Base-by-base conservation (phyloP, 140 eudicot genomes). In the Cichorium intybus region DNA sequence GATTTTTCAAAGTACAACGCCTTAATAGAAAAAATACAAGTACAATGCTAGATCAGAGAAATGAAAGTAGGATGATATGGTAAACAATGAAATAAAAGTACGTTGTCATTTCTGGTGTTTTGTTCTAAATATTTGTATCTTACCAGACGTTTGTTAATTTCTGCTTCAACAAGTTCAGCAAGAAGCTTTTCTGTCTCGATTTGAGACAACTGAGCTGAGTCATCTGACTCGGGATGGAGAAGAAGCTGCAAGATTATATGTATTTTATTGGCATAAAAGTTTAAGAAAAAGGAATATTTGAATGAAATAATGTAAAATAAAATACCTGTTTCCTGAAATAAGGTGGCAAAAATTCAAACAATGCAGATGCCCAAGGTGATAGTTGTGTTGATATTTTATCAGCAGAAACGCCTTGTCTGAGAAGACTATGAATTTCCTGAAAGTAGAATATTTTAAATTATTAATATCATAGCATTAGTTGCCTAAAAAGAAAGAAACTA, bases 311-410 rank as follows among this genome's bases (percentile, higher is more conserved):
- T 31, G 56, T 39, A 29, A 27, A 45, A 68, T 10, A 8, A 33
- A 26, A 29, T 15, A 91, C 99, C 95, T 93, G 99, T 67, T 88
- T 93, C 58, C 82, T 93, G 15, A 93, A 85, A 77, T 85, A 93
- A 41, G 81, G 87, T 23, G 99, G 99, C 76, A 93, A 72, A 66
- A 93, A 93, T 60, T 88, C 97, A 78, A 93, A 88, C 79, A 93
- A 78, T 10, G 99, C 99, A 29, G 99, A 93, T 64, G 99, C 95
- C 99, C 99, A 93, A 6, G 99, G 99, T 73, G 99, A 93, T 59
- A 93, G 80, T 24, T 93, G 82, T 47, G 97, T 72, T 33, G 97
- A 88, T 70, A 93, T 93, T 47, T 80, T 81, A 51, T 93, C 95
- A 61, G 81, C 84, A 51, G 94, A 78, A 23, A 86, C 83, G 26